phyloP scores from a whole-genome alignment of 345 rosid species.

The Rhodomyrtus tomentosa region DNA sequence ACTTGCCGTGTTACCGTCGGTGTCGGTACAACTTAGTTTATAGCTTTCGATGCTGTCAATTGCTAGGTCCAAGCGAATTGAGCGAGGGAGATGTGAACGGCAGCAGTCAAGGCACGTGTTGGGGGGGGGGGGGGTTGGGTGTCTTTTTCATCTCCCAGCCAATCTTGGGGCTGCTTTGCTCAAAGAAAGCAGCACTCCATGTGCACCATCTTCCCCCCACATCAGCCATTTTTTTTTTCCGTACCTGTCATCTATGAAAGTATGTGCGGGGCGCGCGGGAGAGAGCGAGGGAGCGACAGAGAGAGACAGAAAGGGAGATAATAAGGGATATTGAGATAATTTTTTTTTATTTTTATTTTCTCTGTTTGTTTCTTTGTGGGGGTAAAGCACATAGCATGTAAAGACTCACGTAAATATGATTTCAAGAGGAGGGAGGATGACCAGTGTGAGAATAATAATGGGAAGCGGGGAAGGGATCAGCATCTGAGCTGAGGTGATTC shows the following conservation, averaged over 20 bases:
- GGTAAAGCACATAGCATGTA: not conserved
- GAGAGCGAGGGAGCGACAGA: not conserved
- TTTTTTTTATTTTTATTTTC: not conserved
- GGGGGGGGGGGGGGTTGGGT: not conserved
- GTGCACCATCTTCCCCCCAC: constrained; percentile 42
- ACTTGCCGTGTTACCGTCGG: too few species aligned
- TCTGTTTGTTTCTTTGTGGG: not conserved
- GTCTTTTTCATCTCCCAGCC: not conserved
- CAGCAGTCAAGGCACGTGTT: not conserved
- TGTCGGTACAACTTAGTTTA: too few species aligned
- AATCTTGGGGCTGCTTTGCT: not conserved
- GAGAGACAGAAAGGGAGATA: not conserved
- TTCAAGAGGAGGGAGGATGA: not conserved
- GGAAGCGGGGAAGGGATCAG: not conserved
- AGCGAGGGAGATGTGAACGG: not conserved
- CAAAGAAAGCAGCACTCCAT: constrained; percentile 34
- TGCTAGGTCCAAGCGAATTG: not conserved
- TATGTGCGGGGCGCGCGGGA: not conserved
- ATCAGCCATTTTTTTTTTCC: constrained; percentile 7
- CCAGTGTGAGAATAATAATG: not conserved
- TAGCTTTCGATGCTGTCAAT: not conserved
- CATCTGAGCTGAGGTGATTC: not conserved
- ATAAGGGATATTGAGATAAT: not conserved
- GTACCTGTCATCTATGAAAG: not conserved
- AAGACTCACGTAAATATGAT: not conserved